Base-by-base conservation (phyloP, 345 rosid genomes). In the Lepidium africanum region DNA sequence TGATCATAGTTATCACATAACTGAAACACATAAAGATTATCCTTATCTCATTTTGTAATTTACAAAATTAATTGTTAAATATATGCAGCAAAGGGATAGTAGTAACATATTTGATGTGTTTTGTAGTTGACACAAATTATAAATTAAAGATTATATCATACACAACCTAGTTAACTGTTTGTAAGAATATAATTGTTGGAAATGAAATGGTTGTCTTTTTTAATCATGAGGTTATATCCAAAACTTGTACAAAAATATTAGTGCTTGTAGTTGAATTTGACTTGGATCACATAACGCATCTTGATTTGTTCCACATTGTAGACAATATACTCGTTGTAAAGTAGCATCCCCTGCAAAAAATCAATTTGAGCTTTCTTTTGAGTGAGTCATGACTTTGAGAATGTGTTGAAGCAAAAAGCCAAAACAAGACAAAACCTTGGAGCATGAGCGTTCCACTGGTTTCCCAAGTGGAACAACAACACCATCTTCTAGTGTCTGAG, bases 241-340 rank as follows among this genome's bases (percentile, higher is more conserved):
- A 15, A 36, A 37, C 14, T 6, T 13, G 3, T 11, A n/a, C 59
- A 37, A 0, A 25, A 57, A 42, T 10, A n/a, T 56, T 37, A 69
- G 3, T 23, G 17, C 35, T 63, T 58, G 71, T 64, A 86, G 12
- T 83, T 84, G 81, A 87, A 89, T 75, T 86, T 83, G 78, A 87
- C 96, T 81, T 85, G 90, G 59, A 91, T 78, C 58, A 87, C 76
- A 35, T 89, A 85, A 10, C 87, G 84, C 94, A 89, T 86, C 82
- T 83, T 80, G 53, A 92, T 89, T 77, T 87, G 96, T 68, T 82
- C 89, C 59, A 86, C 91, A 66, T 83, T 83, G 89, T 89, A 89
- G 30, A 92, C 96, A 30, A 87, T 83, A 80, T 86, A 92, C 67
- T 92, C 95, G 15, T 92, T 89, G 83, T 85, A 89, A 76, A 73